These are phyloP conservation scores for Nyctanthes arbortristis DNA, from an alignment of 257 asterid species.

Conservation along the genomic window DNA sequence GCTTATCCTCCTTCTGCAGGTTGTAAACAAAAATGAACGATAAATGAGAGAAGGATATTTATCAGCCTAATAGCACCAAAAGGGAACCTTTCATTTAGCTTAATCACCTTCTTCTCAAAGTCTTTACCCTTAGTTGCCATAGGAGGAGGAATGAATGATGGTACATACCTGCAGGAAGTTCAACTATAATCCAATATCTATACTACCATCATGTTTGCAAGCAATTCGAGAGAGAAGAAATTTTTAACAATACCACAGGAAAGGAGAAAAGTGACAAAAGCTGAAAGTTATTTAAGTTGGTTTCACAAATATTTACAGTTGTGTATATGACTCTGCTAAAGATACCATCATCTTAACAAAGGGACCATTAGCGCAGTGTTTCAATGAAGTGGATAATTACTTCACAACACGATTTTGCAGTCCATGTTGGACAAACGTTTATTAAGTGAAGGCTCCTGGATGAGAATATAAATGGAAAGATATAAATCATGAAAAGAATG, in stretches of 20 bases:
- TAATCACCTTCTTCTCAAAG: slow-evolving; percentile 73
- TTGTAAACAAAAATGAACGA: slow-evolving; percentile 20
- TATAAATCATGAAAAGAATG: neutral
- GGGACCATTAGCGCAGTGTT: neutral
- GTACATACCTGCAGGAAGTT: slow-evolving; percentile 89
- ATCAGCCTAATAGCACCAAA: neutral
- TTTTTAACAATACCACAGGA: slow-evolving; percentile 6
- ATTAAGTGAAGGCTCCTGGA: neutral
- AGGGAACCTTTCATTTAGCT: slow-evolving; percentile 15
- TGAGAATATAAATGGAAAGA: neutral
- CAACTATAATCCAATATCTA: slow-evolving; percentile 53
- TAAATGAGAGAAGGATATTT: slow-evolving; percentile 15
- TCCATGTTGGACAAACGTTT: neutral
- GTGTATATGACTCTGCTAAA: neutral
- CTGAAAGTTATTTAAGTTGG: neutral
- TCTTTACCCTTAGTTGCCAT: slow-evolving; percentile 85
- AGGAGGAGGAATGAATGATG: slow-evolving; percentile 93
- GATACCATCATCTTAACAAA: neutral
- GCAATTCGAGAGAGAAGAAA: slow-evolving; percentile 10
- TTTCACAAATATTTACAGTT: neutral
- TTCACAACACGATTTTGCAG: neutral
- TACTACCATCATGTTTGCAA: slow-evolving; percentile 26
- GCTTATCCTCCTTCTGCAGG: slow-evolving; percentile 82
- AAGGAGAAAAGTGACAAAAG: neutral
- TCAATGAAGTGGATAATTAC: neutral